A percentile compares a stretch with the other conserved stretches of the same genome.
Conservation (phyloP, 2,329 filamentous ascomycete species). For the Dactylellina sp. region DNA sequence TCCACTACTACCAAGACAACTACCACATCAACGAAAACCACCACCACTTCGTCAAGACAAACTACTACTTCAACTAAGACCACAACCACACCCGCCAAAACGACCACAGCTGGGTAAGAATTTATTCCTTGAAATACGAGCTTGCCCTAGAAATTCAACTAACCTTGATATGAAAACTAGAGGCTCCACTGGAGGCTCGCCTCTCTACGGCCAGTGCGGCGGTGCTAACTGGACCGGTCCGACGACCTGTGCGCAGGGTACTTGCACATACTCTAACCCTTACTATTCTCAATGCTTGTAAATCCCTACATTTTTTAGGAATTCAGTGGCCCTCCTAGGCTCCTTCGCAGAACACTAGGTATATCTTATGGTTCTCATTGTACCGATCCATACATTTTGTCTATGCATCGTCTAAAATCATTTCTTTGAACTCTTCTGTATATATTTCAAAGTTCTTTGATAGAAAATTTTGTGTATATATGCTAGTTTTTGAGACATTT, state of each 20-base stretch:
- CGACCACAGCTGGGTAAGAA: slow-evolving; percentile 33
- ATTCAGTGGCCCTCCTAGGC: too few species aligned
- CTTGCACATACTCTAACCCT: slow-evolving; percentile 60
- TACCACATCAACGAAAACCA: slow-evolving; percentile 17
- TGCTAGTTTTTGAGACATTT: too few species aligned
- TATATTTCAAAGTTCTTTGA: not conserved
- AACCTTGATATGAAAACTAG: not conserved
- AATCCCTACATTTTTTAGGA: not conserved
- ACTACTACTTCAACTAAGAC: slow-evolving; percentile 17
- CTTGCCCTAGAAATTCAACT: not conserved
- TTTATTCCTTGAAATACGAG: too few species aligned
- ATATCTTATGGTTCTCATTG: too few species aligned
- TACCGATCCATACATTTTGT: too few species aligned
- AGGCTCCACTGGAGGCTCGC: slow-evolving; percentile 39
- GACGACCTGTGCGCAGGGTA: slow-evolving; percentile 60
- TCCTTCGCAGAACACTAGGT: too few species aligned
- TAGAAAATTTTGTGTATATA: not conserved
- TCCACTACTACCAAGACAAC: slow-evolving; percentile 21
- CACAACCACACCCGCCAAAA: slow-evolving; percentile 20
- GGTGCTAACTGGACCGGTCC: slow-evolving; percentile 60
- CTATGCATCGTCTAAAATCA: too few species aligned
- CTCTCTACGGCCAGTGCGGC: slow-evolving; percentile 59
- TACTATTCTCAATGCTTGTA: slow-evolving; percentile 61
- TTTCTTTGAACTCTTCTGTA: too few species aligned
- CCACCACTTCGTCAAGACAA: slow-evolving; percentile 16